Base-by-base conservation (phyloP, 768 basidiomycete species). In the Tricholoma hemisulphureum region DNA sequence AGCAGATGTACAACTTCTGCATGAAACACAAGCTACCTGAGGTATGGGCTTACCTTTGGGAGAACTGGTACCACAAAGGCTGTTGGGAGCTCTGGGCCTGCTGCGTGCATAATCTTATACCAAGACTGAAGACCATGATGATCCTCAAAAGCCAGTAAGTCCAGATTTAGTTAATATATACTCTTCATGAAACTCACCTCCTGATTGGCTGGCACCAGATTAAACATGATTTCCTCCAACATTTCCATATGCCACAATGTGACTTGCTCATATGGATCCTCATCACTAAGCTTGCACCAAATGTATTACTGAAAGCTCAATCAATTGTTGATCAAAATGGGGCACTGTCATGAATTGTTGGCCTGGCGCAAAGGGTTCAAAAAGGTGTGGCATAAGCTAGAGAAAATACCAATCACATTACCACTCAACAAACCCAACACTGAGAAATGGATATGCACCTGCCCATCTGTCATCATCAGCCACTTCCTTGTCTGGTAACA, bases 241-340 rank as follows among this genome's bases (percentile, higher is more conserved):
- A 73, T 53, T 73, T 72, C 53, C 66, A 66, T 31, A 65, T 63
- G 56, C 72, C 72, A 2, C 65, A 65, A 8, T 57, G 71, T 39
- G 73, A 74, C 55, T 55, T 75, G 1, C 65, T 75, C 3, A 60
- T 58, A 1, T 75, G 68, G 73, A 69, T 73, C 45, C 34, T 75
- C 0, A 58, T 73, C 21, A 41, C 28, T 6, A 75, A 74, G 35
- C 63, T 76, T 9, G 66, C 62, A 5, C 41, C 41, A 21, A 21
- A 18, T 8, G n/a, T 43, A 43, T 43, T 43, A 43, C 43, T 13
- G 21, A 23, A 46, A 46, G 11, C 23, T 23, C 7, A 16, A 56
- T 23, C n/a, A 7, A 5, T 32, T 56, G 21, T 23, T 56, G 21
- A 23, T 18, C 11, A 45, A 49, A 16, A 45, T 18, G 32, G 45